Conservation (phyloP, 139 green algal species). For the Desmodesmus armatus region DNA sequence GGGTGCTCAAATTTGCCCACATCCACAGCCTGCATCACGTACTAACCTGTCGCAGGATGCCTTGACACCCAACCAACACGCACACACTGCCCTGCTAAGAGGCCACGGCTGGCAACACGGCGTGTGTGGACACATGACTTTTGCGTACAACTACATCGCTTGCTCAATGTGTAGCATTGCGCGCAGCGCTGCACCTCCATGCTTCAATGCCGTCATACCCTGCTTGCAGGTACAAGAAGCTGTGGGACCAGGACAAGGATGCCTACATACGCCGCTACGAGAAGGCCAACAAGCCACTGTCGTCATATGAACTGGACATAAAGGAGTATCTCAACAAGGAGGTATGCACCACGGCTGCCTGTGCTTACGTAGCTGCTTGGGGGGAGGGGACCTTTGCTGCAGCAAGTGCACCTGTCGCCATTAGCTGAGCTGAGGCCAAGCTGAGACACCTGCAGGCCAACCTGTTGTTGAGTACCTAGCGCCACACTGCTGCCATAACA, state of each 20-base stretch:
- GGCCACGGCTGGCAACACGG: too few species aligned
- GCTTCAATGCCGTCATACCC: too few species aligned
- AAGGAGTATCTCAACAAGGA: constrained; percentile 47
- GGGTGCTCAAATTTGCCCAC: neutral
- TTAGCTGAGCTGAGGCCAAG: neutral
- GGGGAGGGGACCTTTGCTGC: too few species aligned
- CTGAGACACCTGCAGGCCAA: too few species aligned
- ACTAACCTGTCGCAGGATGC: neutral
- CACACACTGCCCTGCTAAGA: neutral
- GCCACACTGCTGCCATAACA: too few species aligned
- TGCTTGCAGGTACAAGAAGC: constrained; percentile 92
- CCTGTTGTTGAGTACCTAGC: too few species aligned
- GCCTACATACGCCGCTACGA: constrained; percentile 89
- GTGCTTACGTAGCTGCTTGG: too few species aligned
- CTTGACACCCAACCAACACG: neutral
- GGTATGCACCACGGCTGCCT: neutral
- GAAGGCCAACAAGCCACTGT: constrained; percentile 87
- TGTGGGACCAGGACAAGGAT: constrained; percentile 93
- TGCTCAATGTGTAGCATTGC: too few species aligned
- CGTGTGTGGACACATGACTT: too few species aligned
- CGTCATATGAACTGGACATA: constrained; percentile 85
- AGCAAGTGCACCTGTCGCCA: neutral
- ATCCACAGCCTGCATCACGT: neutral
- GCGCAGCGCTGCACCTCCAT: too few species aligned
- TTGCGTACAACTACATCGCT: too few species aligned